A percentile compares a stretch with the other conserved stretches of the same genome.
Evolutionary conservation across 2,329 filamentous ascomycete genomes (phyloP).

Genomic region (Aspergillus brasiliensis): DNA sequence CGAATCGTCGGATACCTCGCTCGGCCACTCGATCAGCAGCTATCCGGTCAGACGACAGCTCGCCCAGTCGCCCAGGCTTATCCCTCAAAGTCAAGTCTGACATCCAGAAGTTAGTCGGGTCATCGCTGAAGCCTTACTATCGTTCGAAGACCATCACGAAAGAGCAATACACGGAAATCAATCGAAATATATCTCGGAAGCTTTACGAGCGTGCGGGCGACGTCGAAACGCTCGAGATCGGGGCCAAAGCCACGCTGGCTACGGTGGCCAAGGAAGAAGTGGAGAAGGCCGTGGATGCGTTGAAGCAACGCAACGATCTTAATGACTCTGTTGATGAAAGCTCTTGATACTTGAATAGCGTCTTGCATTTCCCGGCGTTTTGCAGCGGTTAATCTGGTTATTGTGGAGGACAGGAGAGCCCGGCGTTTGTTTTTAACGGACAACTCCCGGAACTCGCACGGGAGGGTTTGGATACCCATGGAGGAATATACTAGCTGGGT

Average conservation of each 20-base stretch:
- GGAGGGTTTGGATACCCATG: neutral
- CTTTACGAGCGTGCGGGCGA: constrained; percentile 71
- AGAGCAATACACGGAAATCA: constrained; percentile 90
- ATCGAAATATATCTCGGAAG: constrained; percentile 82
- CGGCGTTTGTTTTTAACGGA: constrained; percentile 19
- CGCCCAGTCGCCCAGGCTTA: constrained; percentile 67
- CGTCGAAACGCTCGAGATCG: constrained; percentile 62
- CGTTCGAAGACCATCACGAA: constrained; percentile 76
- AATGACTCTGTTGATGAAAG: constrained; percentile 18
- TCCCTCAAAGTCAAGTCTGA: constrained; percentile 83
- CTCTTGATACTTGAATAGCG: constrained; percentile 17
- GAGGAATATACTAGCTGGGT: neutral
- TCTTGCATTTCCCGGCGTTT: constrained; percentile 24
- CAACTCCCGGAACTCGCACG: neutral
- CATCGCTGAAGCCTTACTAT: constrained; percentile 80
- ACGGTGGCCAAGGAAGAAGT: constrained; percentile 78
- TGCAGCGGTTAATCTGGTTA: constrained; percentile 18
- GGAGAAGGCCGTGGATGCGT: constrained; percentile 63
- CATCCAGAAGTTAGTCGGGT: constrained; percentile 84
- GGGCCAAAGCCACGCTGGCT: constrained; percentile 71
- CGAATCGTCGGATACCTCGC: constrained; percentile 29
- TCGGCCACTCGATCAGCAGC: constrained; percentile 22
- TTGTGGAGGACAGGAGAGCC: constrained; percentile 3
- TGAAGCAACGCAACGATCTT: constrained; percentile 28
- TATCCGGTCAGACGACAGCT: constrained; percentile 60